phyloP scores from a whole-genome alignment of 495 filamentous ascomycete genomes.

The Bathelium albidoporum region DNA sequence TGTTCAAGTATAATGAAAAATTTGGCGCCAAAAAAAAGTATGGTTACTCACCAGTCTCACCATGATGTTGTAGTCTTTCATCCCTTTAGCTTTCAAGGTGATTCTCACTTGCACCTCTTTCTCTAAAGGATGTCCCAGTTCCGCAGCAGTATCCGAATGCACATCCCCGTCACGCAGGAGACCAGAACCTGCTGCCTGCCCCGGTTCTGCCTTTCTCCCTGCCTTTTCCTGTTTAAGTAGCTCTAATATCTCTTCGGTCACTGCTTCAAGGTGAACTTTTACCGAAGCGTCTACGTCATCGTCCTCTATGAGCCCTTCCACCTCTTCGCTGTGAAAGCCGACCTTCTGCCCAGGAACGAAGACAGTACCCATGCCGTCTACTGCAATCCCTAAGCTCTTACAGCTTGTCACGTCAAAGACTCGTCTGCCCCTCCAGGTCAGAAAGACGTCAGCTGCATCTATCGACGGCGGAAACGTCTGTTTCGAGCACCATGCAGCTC shows the following conservation, averaged over 20 bases:
- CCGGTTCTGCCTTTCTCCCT: constrained; percentile 30
- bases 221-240: constrained; percentile 23
- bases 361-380: constrained; percentile 33
- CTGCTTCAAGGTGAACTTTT: constrained; percentile 54
- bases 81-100: constrained; percentile 47
- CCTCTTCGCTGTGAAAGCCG: background rate
- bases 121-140: constrained; percentile 17
- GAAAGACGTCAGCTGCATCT: constrained; percentile 41
- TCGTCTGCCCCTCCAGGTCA: constrained; percentile 69
- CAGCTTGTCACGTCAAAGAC: constrained; percentile 67
- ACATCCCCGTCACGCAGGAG: constrained; percentile 27
- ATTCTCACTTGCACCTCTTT: constrained; percentile 39
- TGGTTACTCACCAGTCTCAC: constrained; percentile 40
- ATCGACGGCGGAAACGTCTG: constrained; percentile 38
- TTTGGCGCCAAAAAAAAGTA: background rate
- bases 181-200: background rate
- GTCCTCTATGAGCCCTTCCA: constrained; percentile 20
- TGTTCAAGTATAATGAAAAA: background rate
- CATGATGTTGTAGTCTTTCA: constrained; percentile 46
- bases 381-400: constrained; percentile 49
- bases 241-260: constrained; percentile 46
- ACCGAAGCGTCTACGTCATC: constrained; percentile 23
- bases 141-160: constrained; percentile 21
- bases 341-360: constrained; percentile 9
- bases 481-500: constrained; percentile 54